Conservation (phyloP, 495 filamentous ascomycete species). For the Jackrogersella multiformis region DNA sequence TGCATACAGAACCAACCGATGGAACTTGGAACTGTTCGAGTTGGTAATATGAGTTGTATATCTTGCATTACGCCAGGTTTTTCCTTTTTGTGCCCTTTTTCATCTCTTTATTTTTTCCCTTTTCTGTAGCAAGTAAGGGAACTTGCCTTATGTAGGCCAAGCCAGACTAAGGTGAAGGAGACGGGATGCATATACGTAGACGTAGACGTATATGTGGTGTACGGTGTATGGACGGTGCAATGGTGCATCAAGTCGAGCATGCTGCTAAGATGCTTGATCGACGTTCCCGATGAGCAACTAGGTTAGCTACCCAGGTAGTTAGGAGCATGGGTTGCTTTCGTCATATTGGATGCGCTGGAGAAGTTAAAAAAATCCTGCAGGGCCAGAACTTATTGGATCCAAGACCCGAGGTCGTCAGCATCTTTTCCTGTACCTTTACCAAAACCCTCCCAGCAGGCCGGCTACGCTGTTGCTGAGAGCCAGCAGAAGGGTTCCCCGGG, state of each 20-base stretch:
- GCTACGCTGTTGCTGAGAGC: not conserved
- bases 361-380: slow-evolving; percentile 1
- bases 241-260: not conserved
- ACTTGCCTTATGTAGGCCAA: no score
- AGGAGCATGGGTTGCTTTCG: not conserved
- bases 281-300: not conserved
- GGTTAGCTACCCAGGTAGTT: not conserved
- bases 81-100: not conserved
- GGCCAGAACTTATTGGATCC: no score
- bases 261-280: not conserved
- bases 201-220: not conserved
- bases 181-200: not conserved
- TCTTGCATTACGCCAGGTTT: not conserved
- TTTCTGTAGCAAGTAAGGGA: not conserved
- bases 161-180: not conserved
- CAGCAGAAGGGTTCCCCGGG: not conserved
- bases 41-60: not conserved
- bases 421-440: no score
- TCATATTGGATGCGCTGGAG: slow-evolving; percentile 14
- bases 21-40: not conserved
- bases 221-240: not conserved
- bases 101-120: no score
- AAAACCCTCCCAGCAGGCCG: not conserved
- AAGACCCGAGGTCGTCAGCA: no score
- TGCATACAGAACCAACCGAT: slow-evolving; percentile 1